Percentiles rank a stretch among this genome's conserved stretches.
phyloP scores from a whole-genome alignment of 768 basidiomycete species.

The Ephemerocybe angulata region DNA sequence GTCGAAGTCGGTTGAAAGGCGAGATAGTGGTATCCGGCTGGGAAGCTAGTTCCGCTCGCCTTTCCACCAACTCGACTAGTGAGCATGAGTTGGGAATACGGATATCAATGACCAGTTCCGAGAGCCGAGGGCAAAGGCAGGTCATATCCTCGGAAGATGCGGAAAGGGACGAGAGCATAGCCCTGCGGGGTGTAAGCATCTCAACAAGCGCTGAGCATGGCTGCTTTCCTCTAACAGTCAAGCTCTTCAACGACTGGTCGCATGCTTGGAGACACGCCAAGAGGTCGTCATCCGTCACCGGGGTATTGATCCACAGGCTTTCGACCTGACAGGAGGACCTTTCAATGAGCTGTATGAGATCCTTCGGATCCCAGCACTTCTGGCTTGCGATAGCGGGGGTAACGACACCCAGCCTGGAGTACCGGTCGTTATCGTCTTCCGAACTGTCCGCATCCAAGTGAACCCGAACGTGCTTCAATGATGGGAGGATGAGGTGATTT shows the following conservation, averaged over 20 bases:
- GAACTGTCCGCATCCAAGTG: constrained; percentile 20
- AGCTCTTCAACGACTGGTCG: constrained; percentile 20
- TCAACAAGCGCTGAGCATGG: not conserved
- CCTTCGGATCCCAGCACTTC: constrained; percentile 23
- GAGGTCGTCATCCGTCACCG: constrained; percentile 27
- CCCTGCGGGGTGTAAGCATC: not conserved
- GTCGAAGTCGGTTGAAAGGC: not conserved
- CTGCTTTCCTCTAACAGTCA: constrained; percentile 22
- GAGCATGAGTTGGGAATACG: not conserved
- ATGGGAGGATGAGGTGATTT: constrained; percentile 29
- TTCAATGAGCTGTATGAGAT: constrained; percentile 25
- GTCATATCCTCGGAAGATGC: not conserved
- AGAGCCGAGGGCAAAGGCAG: constrained; percentile 3
- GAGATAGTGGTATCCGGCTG: no score
- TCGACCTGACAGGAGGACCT: constrained; percentile 29
- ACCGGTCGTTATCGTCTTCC: constrained; percentile 5
- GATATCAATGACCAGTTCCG: constrained; percentile 5
- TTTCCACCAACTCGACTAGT: constrained; percentile 5
- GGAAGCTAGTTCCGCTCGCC: not conserved
- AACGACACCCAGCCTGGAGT: constrained; percentile 9
- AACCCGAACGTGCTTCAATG: constrained; percentile 28
- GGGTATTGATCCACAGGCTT: constrained; percentile 23
- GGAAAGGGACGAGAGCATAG: not conserved
- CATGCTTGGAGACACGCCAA: constrained; percentile 22
- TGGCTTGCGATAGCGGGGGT: constrained; percentile 10